These are phyloP conservation scores for Pyrenula massariospora DNA, from an alignment of 495 filamentous ascomycete genomes.

Conservation along the genomic window DNA sequence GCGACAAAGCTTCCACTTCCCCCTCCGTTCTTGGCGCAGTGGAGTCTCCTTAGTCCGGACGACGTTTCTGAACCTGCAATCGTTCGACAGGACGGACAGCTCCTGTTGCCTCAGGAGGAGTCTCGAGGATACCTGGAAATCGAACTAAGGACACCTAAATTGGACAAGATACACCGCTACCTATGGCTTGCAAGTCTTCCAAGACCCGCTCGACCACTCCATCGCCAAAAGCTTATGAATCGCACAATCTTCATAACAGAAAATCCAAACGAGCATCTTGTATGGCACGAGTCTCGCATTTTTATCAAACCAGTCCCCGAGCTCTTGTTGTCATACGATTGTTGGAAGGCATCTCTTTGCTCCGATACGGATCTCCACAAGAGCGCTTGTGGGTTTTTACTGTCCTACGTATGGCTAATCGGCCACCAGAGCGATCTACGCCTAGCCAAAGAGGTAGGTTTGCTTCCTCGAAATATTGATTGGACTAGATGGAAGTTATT, in stretches of 20 bases:
- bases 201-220: conserved; percentile 31
- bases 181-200: conserved; percentile 40
- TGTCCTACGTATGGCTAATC: conserved; percentile 7
- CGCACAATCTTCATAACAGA: conserved; percentile 31
- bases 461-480: neutral
- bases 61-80: neutral
- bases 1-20: too few species aligned
- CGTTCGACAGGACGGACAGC: neutral
- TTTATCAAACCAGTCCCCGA: conserved; percentile 8
- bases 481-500: conserved; percentile 3
- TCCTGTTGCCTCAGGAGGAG: conserved; percentile 8
- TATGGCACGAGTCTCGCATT: neutral
- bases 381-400: conserved; percentile 3
- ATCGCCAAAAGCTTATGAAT: conserved; percentile 28
- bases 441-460: conserved; percentile 2
- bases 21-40: neutral
- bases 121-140: neutral
- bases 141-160: conserved; percentile 7
- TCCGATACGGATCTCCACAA: neutral
- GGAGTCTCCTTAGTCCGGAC: neutral
- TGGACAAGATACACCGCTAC: conserved; percentile 22
- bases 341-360: conserved; percentile 2
- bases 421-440: conserved; percentile 2
- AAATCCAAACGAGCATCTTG: conserved; percentile 22
- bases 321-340: neutral